A percentile compares a stretch with the other conserved stretches of the same genome.
These are phyloP conservation scores for Endothia cerciana DNA, from an alignment of 2,329 filamentous ascomycete species.

Conservation along the genomic window DNA sequence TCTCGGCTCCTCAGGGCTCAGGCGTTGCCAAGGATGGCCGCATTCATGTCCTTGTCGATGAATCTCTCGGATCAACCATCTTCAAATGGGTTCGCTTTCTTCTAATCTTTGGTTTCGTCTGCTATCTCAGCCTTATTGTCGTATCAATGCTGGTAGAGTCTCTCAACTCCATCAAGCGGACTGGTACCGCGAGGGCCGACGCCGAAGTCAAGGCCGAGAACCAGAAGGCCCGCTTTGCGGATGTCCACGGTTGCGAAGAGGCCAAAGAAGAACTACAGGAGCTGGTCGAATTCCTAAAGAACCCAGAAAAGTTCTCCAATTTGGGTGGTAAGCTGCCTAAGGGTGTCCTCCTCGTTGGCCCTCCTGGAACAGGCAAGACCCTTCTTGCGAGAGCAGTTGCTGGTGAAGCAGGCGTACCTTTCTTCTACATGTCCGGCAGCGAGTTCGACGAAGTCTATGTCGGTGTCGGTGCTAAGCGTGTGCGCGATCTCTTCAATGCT, in stretches of 20 bases:
- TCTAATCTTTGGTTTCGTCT: constrained; percentile 74
- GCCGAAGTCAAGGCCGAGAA: constrained; percentile 90
- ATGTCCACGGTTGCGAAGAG: constrained; percentile 97
- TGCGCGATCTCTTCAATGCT: constrained; percentile 62
- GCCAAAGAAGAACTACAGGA: constrained; percentile 98
- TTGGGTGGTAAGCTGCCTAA: constrained; percentile 97
- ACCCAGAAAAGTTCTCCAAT: constrained; percentile 89
- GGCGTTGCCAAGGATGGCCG: constrained; percentile 76
- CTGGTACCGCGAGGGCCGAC: constrained; percentile 64
- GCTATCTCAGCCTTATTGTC: constrained; percentile 78
- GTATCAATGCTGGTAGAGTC: constrained; percentile 84
- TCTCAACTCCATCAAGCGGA: constrained; percentile 77
- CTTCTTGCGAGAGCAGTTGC: constrained; percentile 93
- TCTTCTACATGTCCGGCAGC: constrained; percentile 99
- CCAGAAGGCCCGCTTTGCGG: constrained; percentile 86
- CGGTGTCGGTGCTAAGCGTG: constrained; percentile 78
- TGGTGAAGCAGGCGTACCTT: constrained; percentile 94
- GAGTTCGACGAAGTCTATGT: constrained; percentile 99
- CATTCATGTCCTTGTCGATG: constrained; percentile 95
- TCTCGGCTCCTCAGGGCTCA: constrained; percentile 55
- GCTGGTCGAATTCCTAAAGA: constrained; percentile 92
- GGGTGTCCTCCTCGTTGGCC: constrained; percentile 91
- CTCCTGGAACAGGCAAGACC: constrained; percentile 97
- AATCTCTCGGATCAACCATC: constrained; percentile 75
- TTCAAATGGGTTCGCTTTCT: constrained; percentile 94